Percentiles rank a stretch among this genome's conserved stretches.
These are phyloP conservation scores for Penicillium sp. DNA, from an alignment of 2,329 filamentous ascomycete species.

Conservation along the genomic window DNA sequence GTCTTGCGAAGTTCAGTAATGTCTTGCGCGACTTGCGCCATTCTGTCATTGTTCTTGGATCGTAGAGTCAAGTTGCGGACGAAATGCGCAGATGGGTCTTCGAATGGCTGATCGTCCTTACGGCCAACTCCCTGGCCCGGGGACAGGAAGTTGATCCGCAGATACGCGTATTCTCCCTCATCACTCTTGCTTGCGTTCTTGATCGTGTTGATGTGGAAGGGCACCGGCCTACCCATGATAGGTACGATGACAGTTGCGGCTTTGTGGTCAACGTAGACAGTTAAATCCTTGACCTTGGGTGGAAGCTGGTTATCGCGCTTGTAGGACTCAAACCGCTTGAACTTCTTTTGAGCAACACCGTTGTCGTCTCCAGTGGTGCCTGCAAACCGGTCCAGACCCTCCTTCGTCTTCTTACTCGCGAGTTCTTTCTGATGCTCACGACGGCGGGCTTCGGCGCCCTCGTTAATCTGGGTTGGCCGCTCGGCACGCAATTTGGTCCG, in stretches of 20 bases:
- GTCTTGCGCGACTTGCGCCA: conserved; percentile 87
- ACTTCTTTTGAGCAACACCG: conserved; percentile 93
- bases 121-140: conserved; percentile 95
- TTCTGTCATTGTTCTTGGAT: conserved; percentile 83
- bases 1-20: conserved; percentile 97
- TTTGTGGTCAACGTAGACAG: conserved; percentile 88
- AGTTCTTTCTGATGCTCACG: conserved; percentile 91
- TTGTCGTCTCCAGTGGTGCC: conserved; percentile 84
- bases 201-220: conserved; percentile 97
- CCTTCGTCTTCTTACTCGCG: conserved; percentile 83
- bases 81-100: conserved; percentile 94
- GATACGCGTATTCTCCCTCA: conserved; percentile 89
- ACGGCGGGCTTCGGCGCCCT: conserved; percentile 84
- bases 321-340: conserved; percentile 99
- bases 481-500: conserved; percentile 91
- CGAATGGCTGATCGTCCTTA: conserved; percentile 97
- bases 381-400: conserved; percentile 82
- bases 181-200: conserved; percentile 99
- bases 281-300: conserved; percentile 76
- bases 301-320: conserved; percentile 97
- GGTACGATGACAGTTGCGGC: conserved; percentile 88
- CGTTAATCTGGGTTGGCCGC: conserved; percentile 82
- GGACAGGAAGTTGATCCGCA: conserved; percentile 96
- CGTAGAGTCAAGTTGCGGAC: conserved; percentile 93
- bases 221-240: conserved; percentile 95